These are phyloP conservation scores for Vitis labrusca DNA, from an alignment of 164 flowering plant species.

Conservation along the genomic window DNA sequence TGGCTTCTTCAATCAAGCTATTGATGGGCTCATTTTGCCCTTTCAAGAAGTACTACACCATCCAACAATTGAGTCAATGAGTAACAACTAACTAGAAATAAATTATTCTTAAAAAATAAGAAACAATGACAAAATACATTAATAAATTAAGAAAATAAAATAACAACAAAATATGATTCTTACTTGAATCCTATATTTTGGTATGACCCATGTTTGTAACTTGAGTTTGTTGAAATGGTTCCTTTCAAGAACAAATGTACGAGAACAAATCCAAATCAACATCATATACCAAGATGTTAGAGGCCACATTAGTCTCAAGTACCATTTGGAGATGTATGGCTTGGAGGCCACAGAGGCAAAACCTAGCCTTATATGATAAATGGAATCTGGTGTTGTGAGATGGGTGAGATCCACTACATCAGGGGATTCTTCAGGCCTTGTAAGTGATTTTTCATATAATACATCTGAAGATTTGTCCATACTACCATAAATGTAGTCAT, in stretches of 20 bases:
- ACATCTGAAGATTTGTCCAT: conserved; percentile 25
- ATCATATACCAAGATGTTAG: no score
- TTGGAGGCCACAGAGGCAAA: conserved; percentile 32
- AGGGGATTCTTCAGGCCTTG: conserved; percentile 17
- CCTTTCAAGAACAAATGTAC: no score
- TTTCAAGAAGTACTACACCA: conserved; percentile 39
- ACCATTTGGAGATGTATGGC: no score
- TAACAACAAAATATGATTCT: not conserved
- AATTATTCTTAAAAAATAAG: not conserved
- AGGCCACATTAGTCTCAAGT: no score
- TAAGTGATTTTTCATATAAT: conserved; percentile 16
- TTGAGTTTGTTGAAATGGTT: no score
- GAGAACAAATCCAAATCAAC: no score
- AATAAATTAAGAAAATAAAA: not conserved
- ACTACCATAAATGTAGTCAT: conserved; percentile 36
- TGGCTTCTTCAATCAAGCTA: conserved; percentile 59
- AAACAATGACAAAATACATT: not conserved
- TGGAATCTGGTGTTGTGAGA: conserved; percentile 32
- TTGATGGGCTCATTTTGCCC: conserved; percentile 52
- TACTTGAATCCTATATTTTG: conserved; percentile 29
- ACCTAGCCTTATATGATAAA: conserved; percentile 32
- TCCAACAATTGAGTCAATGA: not conserved
- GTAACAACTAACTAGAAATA: not conserved
- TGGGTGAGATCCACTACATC: conserved; percentile 36
- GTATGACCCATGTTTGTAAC: conserved; percentile 29